Percentiles rank a stretch among this genome's conserved stretches.
Conservation (phyloP, 768 basidiomycete species). For the Gymnopilus dilepis region DNA sequence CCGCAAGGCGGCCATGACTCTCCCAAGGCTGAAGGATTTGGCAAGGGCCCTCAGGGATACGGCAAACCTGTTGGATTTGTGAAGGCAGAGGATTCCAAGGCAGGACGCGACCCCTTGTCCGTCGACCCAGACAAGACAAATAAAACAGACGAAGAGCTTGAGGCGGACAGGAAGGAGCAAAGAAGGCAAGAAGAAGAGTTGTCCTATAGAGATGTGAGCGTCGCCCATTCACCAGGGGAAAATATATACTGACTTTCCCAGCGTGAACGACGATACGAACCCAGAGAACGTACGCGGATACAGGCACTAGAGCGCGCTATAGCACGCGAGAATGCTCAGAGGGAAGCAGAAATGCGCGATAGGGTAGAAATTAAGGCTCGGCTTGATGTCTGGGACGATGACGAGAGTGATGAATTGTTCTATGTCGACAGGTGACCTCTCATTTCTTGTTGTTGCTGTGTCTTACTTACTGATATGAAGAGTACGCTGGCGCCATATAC, state of each 20-base stretch:
- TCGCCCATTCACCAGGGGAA: conserved; percentile 1
- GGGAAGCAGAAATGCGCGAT: conserved; percentile 82
- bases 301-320: conserved; percentile 77
- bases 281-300: conserved; percentile 84
- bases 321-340: conserved; percentile 69
- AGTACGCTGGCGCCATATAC: conserved; percentile 83
- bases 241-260: conserved; percentile 37
- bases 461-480: conserved; percentile 42
- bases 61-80: conserved; percentile 86
- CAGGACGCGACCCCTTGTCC: conserved; percentile 35
- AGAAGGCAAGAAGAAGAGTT: conserved; percentile 80
- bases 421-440: conserved; percentile 84
- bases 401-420: conserved; percentile 91
- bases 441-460: conserved; percentile 2
- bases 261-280: conserved; percentile 95
- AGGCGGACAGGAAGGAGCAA: conserved; percentile 78
- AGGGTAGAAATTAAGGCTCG: conserved; percentile 78
- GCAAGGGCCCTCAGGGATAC: conserved; percentile 77
- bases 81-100: conserved; percentile 56
- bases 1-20: conserved; percentile 47
- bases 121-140: conserved; percentile 43
- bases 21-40: conserved; percentile 55
- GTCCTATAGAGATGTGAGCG: conserved; percentile 84
- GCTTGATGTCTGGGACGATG: conserved; percentile 91
- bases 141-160: conserved; percentile 90